Evolutionary conservation across 139 green algal genomes (phyloP).

Genomic region (Coelastrella sp.): DNA sequence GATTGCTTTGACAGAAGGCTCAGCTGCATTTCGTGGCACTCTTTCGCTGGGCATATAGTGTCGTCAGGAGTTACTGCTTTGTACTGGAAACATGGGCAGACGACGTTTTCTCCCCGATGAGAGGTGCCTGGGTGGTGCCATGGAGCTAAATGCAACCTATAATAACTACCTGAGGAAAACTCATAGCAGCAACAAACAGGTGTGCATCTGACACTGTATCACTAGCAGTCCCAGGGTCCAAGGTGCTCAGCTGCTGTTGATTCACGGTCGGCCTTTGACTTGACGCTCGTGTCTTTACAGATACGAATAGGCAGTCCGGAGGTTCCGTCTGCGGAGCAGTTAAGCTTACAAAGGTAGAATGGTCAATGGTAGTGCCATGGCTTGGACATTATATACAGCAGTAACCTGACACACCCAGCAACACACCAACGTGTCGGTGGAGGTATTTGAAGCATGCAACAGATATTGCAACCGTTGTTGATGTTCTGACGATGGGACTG

Average conservation of each 20-base stretch:
- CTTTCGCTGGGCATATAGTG: background rate
- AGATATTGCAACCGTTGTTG: background rate
- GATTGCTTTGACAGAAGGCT: too few species aligned
- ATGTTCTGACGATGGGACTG: background rate
- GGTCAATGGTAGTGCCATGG: too few species aligned
- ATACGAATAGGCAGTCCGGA: background rate
- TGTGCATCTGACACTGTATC: background rate
- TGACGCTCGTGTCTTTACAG: background rate
- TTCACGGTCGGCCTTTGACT: too few species aligned
- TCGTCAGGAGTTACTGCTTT: background rate
- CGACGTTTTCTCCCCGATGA: conserved; percentile 24
- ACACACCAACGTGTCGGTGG: background rate
- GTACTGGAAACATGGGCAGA: background rate
- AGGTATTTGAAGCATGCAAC: background rate
- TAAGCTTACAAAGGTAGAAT: conserved; percentile 31
- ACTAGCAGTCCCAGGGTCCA: background rate
- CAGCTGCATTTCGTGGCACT: too few species aligned
- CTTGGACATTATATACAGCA: too few species aligned
- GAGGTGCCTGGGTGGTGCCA: conserved; percentile 20
- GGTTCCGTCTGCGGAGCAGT: conserved; percentile 13
- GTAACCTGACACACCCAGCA: background rate
- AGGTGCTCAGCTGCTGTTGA: background rate
- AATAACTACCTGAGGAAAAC: background rate
- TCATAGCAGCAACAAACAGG: background rate
- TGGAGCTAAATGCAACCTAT: conserved; percentile 30